Base-by-base conservation (phyloP, 345 rosid genomes). In the Aurinia saxatilis region DNA sequence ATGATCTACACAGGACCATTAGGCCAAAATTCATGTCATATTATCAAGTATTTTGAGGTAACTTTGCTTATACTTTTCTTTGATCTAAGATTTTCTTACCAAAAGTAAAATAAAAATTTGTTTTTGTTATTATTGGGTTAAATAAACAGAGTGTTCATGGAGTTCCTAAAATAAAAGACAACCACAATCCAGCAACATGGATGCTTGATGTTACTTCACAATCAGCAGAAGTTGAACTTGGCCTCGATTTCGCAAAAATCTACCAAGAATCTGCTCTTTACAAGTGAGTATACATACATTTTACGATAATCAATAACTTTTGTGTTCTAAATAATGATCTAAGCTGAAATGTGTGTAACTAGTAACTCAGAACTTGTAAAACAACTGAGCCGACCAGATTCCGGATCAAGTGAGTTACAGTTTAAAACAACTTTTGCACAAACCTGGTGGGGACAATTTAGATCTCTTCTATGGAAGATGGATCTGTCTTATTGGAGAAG, bases 401-500 rank as follows among this genome's bases (percentile, higher is more conserved):
- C 81, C 2, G 79, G 74, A 37, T 82, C 91, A 21, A 79, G 35
- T 33, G 93, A 81, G 13, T 48, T 91, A 63, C 81, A 78, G 35
- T 91, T 87, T 63, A 77, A 80, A 1, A 78, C 83, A 42, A 75
- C 75, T 8, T 82, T 63, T 70, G 68, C 95, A 5, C 89, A 79
- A 45, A 82, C 75, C n/a, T 78, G 79, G 33, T 76, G 67, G 81
- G 95, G 74, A 30, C 98, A 87, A 49, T 81, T 91, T 72, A 86
- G 58, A 72, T 74, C 79, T 17, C 84, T 89, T 69, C 37, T 82
- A 10, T 87, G 98, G 98, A 91, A 91, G 74, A 90, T 74, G 65
- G 65, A 60, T 38, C 67, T 85, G 51, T 85, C 98, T 12, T 82
- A 91, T 14, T 91, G 98, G 96, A 84, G 96, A 74, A 85, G 78